Evolutionary conservation across 495 filamentous ascomycete genomes (phyloP).

Genomic region (Lophiotrema nucula): DNA sequence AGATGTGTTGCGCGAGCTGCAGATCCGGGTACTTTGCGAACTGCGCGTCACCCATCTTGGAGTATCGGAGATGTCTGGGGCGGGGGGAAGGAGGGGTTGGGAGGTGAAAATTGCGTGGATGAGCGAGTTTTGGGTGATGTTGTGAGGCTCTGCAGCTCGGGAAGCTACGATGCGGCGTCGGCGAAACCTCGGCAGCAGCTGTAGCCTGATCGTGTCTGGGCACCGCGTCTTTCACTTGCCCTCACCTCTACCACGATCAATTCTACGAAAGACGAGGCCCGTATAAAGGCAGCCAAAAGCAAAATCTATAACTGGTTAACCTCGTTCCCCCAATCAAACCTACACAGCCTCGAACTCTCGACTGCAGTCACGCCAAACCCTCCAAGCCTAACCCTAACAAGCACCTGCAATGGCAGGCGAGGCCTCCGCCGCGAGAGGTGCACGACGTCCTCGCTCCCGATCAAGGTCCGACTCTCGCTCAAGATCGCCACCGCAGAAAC

Average conservation of each 20-base stretch:
- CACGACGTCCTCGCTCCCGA: conserved; percentile 27
- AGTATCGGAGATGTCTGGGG: not conserved
- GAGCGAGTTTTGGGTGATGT: conserved; percentile 2
- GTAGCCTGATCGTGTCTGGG: not conserved
- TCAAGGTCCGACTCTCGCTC: too few relatives aligned
- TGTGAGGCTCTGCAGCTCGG: conserved; percentile 26
- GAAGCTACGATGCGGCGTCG: conserved; percentile 21
- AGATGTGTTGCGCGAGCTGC: conserved; percentile 91
- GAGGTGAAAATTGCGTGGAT: not conserved
- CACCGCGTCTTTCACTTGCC: not conserved
- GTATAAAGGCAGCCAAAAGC: too few relatives aligned
- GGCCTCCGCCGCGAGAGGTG: conserved; percentile 7
- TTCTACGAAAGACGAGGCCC: too few relatives aligned
- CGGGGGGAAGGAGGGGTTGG: not conserved
- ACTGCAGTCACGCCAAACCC: not conserved
- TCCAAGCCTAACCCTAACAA: not conserved
- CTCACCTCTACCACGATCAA: too few relatives aligned
- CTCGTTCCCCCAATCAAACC: not conserved
- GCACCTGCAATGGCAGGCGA: conserved; percentile 10
- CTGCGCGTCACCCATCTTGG: conserved; percentile 91
- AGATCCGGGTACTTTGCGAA: conserved; percentile 94
- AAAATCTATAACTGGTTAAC: too few relatives aligned
- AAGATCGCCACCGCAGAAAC: conserved; percentile 48
- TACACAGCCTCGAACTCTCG: not conserved
- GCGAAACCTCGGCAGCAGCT: not conserved